Evolutionary conservation across 2,329 filamentous ascomycete genomes (phyloP).

Genomic region (Juglanconis oblonga): DNA sequence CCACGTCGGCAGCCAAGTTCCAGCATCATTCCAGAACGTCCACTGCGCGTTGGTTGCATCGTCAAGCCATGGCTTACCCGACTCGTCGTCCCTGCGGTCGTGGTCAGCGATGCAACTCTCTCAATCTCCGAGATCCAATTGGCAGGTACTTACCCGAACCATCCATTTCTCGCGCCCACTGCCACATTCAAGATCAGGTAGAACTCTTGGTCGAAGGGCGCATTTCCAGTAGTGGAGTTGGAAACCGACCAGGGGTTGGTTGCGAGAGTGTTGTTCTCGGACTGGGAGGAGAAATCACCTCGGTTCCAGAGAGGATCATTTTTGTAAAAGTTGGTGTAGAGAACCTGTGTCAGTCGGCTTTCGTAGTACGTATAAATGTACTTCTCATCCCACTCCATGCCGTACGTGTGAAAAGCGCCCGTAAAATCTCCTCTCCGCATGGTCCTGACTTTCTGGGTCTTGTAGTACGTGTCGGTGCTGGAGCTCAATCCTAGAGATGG

Average conservation of each 20-base stretch:
- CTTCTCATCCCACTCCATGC: constrained; percentile 47
- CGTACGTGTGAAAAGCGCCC: constrained; percentile 47
- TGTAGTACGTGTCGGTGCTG: constrained; percentile 31
- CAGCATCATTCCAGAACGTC: constrained; percentile 40
- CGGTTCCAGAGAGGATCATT: constrained; percentile 36
- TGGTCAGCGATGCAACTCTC: constrained; percentile 10
- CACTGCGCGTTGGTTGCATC: constrained; percentile 34
- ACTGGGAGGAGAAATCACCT: constrained; percentile 38
- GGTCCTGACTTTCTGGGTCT: constrained; percentile 30
- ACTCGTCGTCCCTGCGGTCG: constrained; percentile 36
- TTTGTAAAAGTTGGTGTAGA: constrained; percentile 34
- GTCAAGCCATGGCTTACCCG: constrained; percentile 46
- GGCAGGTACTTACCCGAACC: constrained; percentile 36
- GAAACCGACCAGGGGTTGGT: constrained; percentile 42
- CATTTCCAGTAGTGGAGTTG: constrained; percentile 35
- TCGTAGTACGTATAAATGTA: constrained; percentile 55
- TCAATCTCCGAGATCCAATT: background rate
- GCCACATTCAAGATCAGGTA: constrained; percentile 51
- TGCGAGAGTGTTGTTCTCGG: constrained; percentile 38
- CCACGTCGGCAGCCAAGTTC: constrained; percentile 47
- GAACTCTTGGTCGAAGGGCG: constrained; percentile 51
- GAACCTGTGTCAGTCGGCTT: constrained; percentile 37
- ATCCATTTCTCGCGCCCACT: constrained; percentile 46
- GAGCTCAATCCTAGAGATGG: constrained; percentile 21
- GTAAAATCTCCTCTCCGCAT: constrained; percentile 37